Evolutionary conservation across 2,329 filamentous ascomycete species (phyloP).

Genomic region (Ascosphaera apis): DNA sequence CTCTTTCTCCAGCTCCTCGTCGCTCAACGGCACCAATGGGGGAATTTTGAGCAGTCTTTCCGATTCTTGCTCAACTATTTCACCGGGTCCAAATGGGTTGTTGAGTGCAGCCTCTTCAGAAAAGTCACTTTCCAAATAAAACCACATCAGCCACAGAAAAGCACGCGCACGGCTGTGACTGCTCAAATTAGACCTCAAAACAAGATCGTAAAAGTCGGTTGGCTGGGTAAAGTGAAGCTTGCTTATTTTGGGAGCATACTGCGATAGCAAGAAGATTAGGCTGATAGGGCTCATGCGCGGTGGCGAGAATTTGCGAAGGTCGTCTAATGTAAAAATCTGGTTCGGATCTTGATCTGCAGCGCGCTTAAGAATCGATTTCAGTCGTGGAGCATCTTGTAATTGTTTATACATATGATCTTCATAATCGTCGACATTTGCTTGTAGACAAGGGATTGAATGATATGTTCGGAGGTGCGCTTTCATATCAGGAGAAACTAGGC

Average conservation of each 20-base stretch:
- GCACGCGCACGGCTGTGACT: conserved; percentile 66
- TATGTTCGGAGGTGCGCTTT: conserved; percentile 92
- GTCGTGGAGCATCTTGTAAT: conserved; percentile 77
- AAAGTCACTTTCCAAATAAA: conserved; percentile 92
- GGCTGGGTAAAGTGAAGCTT: conserved; percentile 72
- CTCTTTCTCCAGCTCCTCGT: conserved; percentile 26
- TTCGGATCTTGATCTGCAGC: conserved; percentile 77
- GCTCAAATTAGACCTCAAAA: conserved; percentile 70
- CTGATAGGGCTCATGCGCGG: conserved; percentile 94
- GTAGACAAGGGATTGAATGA: conserved; percentile 87
- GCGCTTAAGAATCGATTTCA: conserved; percentile 94
- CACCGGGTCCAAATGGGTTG: conserved; percentile 59
- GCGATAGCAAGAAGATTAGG: conserved; percentile 81
- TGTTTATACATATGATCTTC: conserved; percentile 98
- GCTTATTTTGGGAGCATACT: conserved; percentile 73
- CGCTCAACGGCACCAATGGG: conserved; percentile 23
- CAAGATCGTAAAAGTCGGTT: conserved; percentile 83
- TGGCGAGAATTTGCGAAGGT: conserved; percentile 44
- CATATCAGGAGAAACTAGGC: conserved; percentile 91
- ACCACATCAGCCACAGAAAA: conserved; percentile 98
- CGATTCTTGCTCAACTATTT: conserved; percentile 19
- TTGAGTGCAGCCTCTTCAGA: conserved; percentile 64
- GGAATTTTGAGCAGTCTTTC: conserved; percentile 25
- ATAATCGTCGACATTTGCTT: conserved; percentile 82
- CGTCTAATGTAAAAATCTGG: conserved; percentile 64